Evolutionary conservation across 805 yeast genomes (phyloP).

Genomic region (Ogataea angusta): DNA sequence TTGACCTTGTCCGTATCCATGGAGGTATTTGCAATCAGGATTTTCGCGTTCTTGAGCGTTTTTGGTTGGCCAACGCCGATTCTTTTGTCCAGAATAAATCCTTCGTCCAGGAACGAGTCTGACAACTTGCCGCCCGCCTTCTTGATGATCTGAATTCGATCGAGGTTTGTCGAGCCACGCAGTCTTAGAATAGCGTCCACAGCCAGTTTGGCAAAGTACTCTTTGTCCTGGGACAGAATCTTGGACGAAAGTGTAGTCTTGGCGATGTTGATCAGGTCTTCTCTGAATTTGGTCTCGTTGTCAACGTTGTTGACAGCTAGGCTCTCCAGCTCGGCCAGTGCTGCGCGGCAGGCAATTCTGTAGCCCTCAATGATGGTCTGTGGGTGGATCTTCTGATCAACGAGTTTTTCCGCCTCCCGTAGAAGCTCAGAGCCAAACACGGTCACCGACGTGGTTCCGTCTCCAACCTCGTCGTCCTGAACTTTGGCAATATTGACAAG

Average conservation of each 20-base stretch:
- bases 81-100: conserved; percentile 85
- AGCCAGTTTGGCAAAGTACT: conserved; percentile 81
- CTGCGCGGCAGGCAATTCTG: conserved; percentile 84
- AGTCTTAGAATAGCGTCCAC: conserved; percentile 91
- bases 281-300: conserved; percentile 56
- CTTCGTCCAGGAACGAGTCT: conserved; percentile 94
- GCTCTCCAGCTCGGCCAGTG: conserved; percentile 72
- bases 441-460: conserved; percentile 97
- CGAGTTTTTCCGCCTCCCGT: conserved; percentile 90
- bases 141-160: conserved; percentile 89
- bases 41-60: conserved; percentile 73
- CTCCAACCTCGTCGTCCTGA: conserved; percentile 98
- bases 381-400: conserved; percentile 93
- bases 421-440: conserved; percentile 86
- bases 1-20: conserved; percentile 97
- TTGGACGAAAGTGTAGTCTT: conserved; percentile 92
- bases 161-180: conserved; percentile 82
- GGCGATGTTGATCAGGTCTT: conserved; percentile 83
- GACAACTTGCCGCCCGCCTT: conserved; percentile 89
- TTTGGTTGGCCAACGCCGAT: conserved; percentile 96
- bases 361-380: conserved; percentile 96
- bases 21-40: conserved; percentile 91
- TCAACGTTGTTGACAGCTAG: conserved; percentile 71
- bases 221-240: conserved; percentile 92
- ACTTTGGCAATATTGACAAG: conserved; percentile 92